phyloP scores from a whole-genome alignment of 2,329 filamentous ascomycete genomes.

The Calonectria crousiana region DNA sequence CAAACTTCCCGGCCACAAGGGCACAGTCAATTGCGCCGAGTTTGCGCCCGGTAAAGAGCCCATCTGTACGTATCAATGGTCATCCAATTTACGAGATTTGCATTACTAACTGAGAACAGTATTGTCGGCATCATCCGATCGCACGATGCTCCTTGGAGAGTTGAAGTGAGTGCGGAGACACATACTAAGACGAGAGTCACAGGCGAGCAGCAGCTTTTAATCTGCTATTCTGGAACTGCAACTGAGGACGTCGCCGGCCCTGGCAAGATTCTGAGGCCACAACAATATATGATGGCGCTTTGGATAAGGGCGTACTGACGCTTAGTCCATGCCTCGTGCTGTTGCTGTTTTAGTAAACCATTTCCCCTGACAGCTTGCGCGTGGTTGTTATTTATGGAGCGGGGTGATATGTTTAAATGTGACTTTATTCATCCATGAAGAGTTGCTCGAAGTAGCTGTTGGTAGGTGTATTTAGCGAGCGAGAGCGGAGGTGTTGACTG shows the following conservation, averaged over 20 bases:
- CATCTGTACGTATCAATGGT: constrained; percentile 74
- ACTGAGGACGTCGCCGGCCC: not conserved
- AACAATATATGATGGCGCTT: not conserved
- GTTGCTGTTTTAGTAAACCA: constrained; percentile 4
- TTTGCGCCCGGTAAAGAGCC: constrained; percentile 89
- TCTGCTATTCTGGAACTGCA: not conserved
- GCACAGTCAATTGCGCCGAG: constrained; percentile 93
- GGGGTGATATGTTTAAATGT: not conserved
- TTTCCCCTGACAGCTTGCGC: not conserved
- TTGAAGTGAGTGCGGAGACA: constrained; percentile 61
- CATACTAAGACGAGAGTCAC: constrained; percentile 54
- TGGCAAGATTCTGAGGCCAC: constrained; percentile 16
- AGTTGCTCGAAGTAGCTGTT: not conserved
- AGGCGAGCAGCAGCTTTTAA: not conserved
- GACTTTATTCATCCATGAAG: not conserved
- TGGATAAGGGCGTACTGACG: not conserved
- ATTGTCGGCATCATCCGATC: constrained; percentile 90
- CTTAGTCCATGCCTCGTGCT: not conserved
- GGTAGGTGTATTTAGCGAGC: not conserved
- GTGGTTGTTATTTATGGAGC: not conserved
- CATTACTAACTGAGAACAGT: constrained; percentile 68
- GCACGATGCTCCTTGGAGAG: constrained; percentile 86
- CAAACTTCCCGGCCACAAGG: constrained; percentile 95
- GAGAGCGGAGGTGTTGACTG: not conserved
- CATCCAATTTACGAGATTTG: not conserved